phyloP scores from a whole-genome alignment of 352 stramenopile genomes.

The Elongisporangium prolatum region DNA sequence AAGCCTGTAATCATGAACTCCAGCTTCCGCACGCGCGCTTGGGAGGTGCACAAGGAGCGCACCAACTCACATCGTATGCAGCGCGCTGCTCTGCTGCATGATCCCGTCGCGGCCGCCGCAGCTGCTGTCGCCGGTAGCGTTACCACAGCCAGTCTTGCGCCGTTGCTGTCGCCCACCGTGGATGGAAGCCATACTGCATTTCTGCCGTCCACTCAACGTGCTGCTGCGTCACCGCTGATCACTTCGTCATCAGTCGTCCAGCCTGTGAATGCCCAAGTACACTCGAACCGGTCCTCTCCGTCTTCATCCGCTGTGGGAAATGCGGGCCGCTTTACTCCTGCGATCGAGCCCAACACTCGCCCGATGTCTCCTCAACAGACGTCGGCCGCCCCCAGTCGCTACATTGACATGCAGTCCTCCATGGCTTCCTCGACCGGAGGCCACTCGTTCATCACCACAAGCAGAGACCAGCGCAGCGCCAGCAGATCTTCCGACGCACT shows the following conservation, averaged over 20 bases:
- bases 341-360: background rate
- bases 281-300: background rate
- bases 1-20: constrained; percentile 84
- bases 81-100: background rate
- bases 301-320: background rate
- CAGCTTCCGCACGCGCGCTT: constrained; percentile 70
- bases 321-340: background rate
- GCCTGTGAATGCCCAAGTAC: background rate
- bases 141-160: background rate
- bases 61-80: constrained; percentile 75
- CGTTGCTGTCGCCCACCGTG: background rate
- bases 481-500: background rate
- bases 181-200: background rate
- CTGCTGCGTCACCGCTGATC: background rate
- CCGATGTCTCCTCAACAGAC: background rate
- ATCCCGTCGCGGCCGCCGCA: background rate
- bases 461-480: background rate
- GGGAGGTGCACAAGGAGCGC: constrained; percentile 80
- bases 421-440: background rate
- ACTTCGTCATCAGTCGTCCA: background rate
- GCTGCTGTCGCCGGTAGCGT: background rate
- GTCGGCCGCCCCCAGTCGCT: background rate
- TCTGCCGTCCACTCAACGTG: background rate
- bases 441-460: background rate
- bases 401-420: background rate